Conservation (phyloP, 805 yeast genomes). For the Pichia phayaonensis region DNA sequence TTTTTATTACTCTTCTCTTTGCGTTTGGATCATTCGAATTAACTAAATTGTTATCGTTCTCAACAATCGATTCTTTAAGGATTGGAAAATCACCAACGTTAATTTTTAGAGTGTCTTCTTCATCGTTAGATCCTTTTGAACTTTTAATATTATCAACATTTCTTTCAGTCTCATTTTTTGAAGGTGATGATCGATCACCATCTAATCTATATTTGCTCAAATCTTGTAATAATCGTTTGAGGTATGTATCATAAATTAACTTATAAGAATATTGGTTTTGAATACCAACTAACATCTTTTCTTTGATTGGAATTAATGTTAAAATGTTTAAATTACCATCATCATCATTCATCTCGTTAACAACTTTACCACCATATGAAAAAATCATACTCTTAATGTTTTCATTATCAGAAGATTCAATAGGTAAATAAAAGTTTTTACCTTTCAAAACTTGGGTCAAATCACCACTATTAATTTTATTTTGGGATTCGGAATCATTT, state of each 20-base stretch:
- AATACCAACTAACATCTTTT: constrained; percentile 11
- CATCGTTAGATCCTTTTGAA: background rate
- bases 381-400: constrained; percentile 15
- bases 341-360: background rate
- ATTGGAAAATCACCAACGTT: constrained; percentile 20
- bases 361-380: constrained; percentile 20
- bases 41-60: background rate
- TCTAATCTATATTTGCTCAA: constrained; percentile 11
- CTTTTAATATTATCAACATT: background rate
- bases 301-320: constrained; percentile 15
- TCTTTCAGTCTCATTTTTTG: background rate
- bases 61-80: background rate
- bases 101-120: constrained; percentile 13
- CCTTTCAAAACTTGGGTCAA: constrained; percentile 2
- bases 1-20: background rate
- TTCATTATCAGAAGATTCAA: constrained; percentile 10
- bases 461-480: background rate
- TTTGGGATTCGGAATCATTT: background rate
- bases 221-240: constrained; percentile 12
- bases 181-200: background rate
- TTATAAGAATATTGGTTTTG: constrained; percentile 18
- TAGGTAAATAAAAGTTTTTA: constrained; percentile 16
- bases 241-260: constrained; percentile 19
- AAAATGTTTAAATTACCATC: constrained; percentile 8
- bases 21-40: background rate